phyloP scores from a whole-genome alignment of 2,329 filamentous ascomycete genomes.

The Fulvia fulva region DNA sequence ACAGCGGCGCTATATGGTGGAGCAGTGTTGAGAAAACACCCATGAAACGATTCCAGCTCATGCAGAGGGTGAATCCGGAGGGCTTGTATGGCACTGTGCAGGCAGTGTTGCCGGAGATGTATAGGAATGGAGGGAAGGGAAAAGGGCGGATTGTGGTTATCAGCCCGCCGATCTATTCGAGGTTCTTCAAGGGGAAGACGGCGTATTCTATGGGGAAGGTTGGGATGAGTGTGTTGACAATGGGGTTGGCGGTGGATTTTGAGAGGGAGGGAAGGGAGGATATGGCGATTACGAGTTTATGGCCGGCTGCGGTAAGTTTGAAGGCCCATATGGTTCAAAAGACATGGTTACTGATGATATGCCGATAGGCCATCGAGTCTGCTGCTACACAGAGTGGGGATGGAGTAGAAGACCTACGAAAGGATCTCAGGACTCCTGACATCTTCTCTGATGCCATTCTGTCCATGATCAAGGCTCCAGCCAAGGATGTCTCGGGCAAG shows the following conservation, averaged over 20 bases:
- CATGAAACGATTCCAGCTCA: conserved; percentile 52
- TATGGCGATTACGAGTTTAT: conserved; percentile 78
- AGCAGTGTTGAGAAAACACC: conserved; percentile 66
- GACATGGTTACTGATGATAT: neutral
- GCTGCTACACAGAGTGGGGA: conserved; percentile 61
- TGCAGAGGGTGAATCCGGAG: conserved; percentile 71
- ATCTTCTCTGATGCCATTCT: conserved; percentile 80
- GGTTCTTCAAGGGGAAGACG: conserved; percentile 82
- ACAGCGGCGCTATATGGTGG: conserved; percentile 75
- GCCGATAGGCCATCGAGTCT: conserved; percentile 62
- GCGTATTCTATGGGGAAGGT: conserved; percentile 62
- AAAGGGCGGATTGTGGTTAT: conserved; percentile 70
- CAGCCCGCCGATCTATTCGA: conserved; percentile 77
- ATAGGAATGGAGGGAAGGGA: conserved; percentile 42
- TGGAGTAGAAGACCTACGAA: conserved; percentile 15
- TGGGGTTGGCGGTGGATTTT: conserved; percentile 80
- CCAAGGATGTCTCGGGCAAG: conserved; percentile 63
- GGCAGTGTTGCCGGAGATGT: conserved; percentile 63
- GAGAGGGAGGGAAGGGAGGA: conserved; percentile 58
- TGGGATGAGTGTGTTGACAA: conserved; percentile 76
- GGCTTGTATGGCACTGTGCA: conserved; percentile 72
- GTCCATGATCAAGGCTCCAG: conserved; percentile 61
- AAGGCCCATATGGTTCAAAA: no score
- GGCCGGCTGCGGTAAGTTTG: conserved; percentile 68
- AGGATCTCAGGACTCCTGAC: conserved; percentile 40